These are phyloP conservation scores for Desmodesmus armatus DNA, from an alignment of 139 green algal species.

Conservation along the genomic window DNA sequence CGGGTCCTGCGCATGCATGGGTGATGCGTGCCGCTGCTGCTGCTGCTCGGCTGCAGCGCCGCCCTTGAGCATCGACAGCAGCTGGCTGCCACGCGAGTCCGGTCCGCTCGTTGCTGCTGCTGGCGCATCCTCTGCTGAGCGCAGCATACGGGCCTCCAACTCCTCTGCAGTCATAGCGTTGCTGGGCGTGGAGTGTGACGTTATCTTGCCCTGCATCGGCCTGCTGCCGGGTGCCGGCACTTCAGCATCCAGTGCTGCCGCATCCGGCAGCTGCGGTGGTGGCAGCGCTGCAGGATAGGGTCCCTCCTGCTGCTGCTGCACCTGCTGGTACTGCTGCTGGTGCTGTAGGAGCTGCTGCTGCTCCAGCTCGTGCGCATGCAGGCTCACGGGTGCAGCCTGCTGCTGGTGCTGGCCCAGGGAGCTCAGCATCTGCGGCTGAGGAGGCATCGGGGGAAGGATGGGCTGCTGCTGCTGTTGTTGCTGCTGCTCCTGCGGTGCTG, in stretches of 20 bases:
- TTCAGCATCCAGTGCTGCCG: constrained; percentile 2
- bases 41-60: constrained; percentile 6
- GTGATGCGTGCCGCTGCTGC: neutral
- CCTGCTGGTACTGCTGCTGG: neutral
- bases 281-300: neutral
- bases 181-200: neutral
- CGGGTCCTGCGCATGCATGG: neutral
- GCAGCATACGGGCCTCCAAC: constrained; percentile 62
- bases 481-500: neutral
- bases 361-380: constrained; percentile 31
- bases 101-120: constrained; percentile 23
- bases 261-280: neutral
- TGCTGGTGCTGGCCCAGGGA: neutral
- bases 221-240: too few species aligned
- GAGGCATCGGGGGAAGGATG: neutral
- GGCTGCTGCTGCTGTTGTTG: constrained; percentile 11
- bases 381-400: too few species aligned
- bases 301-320: neutral
- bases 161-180: constrained; percentile 51
- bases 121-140: constrained; percentile 15
- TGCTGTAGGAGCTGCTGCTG: neutral
- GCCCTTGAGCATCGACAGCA: constrained; percentile 37
- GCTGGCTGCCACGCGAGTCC: constrained; percentile 1
- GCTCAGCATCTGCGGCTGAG: neutral
- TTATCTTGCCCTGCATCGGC: neutral